A percentile compares a stretch with the other conserved stretches of the same genome.
phyloP scores from a whole-genome alignment of 768 basidiomycete species.

The Psilocybe cyanescens region DNA sequence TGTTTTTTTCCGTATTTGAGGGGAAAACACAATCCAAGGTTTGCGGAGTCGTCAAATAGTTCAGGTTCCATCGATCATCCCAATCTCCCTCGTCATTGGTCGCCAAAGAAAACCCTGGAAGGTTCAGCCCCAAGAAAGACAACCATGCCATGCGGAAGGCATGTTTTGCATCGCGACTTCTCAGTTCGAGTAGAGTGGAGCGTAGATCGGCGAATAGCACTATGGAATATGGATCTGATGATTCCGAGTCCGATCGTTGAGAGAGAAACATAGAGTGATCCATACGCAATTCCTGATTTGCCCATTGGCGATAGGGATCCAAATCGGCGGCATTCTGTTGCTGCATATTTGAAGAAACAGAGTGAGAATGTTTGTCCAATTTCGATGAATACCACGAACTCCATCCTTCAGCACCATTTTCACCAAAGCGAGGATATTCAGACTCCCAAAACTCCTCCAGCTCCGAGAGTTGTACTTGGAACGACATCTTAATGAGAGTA shows the following conservation, averaged over 20 bases:
- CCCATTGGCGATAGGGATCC: slow-evolving; percentile 77
- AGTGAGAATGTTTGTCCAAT: slow-evolving; percentile 27
- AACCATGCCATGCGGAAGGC: slow-evolving; percentile 74
- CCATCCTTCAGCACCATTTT: slow-evolving; percentile 71
- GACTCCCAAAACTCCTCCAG: slow-evolving; percentile 89
- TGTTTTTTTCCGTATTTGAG: slow-evolving; percentile 27
- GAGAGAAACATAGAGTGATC: slow-evolving; percentile 53
- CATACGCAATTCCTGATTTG: slow-evolving; percentile 51
- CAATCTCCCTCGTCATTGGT: slow-evolving; percentile 36
- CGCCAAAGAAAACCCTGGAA: slow-evolving; percentile 64
- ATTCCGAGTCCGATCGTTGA: slow-evolving; percentile 55
- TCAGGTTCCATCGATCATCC: slow-evolving; percentile 73
- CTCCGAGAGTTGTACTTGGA: slow-evolving; percentile 53
- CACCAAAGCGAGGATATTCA: slow-evolving; percentile 77
- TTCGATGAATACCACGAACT: slow-evolving; percentile 56
- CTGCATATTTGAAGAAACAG: slow-evolving; percentile 6
- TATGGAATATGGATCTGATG: slow-evolving; percentile 71
- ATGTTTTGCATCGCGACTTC: slow-evolving; percentile 47
- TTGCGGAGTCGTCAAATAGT: slow-evolving; percentile 45
- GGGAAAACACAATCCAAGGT: slow-evolving; percentile 62
- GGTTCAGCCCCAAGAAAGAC: slow-evolving; percentile 67
- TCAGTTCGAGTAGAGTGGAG: slow-evolving; percentile 53
- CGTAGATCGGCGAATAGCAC: slow-evolving; percentile 78
- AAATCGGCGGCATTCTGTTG: slow-evolving; percentile 27
- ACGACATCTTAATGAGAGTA: slow-evolving; percentile 42